Percentiles rank a stretch among this genome's conserved stretches.
These are phyloP conservation scores for Mariannaea sp. DNA, from an alignment of 2,329 filamentous ascomycete species.

Conservation along the genomic window DNA sequence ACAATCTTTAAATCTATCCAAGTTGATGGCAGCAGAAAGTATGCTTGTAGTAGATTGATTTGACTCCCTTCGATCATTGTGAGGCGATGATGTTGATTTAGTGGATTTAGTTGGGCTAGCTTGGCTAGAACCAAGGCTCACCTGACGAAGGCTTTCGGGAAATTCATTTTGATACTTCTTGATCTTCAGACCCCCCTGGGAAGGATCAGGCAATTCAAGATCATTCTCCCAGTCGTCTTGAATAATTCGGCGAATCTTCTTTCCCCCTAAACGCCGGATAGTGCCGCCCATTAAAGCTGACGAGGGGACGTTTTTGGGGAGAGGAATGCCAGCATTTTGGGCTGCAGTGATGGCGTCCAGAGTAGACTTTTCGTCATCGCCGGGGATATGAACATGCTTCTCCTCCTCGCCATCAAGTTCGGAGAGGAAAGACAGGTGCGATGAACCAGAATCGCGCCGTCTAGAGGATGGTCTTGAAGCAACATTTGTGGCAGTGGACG, in stretches of 20 bases:
- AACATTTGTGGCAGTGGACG: conserved; percentile 50
- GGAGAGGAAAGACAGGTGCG: conserved; percentile 79
- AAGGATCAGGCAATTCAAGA: conserved; percentile 67
- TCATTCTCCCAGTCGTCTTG: conserved; percentile 85
- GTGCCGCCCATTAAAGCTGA: conserved; percentile 91
- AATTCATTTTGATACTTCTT: conserved; percentile 66
- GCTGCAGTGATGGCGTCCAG: conserved; percentile 86
- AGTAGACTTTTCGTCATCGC: conserved; percentile 83
- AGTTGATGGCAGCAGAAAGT: conserved; percentile 55
- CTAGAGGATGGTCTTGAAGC: conserved; percentile 48
- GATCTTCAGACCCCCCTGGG: conserved; percentile 66
- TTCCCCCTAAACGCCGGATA: conserved; percentile 84
- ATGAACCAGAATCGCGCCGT: conserved; percentile 79
- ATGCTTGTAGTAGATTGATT: conserved; percentile 42
- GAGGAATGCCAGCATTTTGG: conserved; percentile 86
- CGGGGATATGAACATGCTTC: conserved; percentile 82
- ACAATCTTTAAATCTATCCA: conserved; percentile 69
- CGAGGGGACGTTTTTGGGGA: conserved; percentile 83
- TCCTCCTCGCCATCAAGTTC: conserved; percentile 87
- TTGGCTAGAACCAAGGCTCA: conserved; percentile 61
- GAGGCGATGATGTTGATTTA: conserved; percentile 34
- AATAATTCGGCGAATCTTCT: conserved; percentile 72
- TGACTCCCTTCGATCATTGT: conserved; percentile 40
- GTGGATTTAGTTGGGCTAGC: conserved; percentile 55
- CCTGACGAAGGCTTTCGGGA: conserved; percentile 70